Evolutionary conservation across 306 rosid genomes (phyloP).

Genomic region (Prunus mume): DNA sequence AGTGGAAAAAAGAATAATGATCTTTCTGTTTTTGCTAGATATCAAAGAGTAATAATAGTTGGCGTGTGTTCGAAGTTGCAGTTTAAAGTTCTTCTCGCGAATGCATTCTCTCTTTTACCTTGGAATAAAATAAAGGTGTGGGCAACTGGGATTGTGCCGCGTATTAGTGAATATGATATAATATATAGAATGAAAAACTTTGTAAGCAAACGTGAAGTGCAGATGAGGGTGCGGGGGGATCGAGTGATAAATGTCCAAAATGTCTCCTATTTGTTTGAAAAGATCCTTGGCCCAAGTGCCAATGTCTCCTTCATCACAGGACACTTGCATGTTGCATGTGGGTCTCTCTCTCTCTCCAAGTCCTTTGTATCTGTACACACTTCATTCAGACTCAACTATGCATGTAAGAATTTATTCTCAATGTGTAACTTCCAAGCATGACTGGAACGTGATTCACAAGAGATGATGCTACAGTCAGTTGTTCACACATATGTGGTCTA

Average conservation of each 20-base stretch:
- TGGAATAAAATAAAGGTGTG: not conserved
- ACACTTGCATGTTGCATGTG: constrained; percentile 32
- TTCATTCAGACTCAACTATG: not conserved
- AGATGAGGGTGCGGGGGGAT: constrained; percentile 37
- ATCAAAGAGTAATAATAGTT: not conserved
- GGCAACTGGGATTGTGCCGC: not conserved
- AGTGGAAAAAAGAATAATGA: not conserved
- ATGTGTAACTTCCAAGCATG: not conserved
- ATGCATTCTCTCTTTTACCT: not conserved
- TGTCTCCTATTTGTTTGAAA: constrained; percentile 41
- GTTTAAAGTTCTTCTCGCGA: not conserved
- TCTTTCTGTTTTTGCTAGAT: not conserved
- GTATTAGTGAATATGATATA: not conserved
- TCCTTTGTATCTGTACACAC: constrained; percentile 11
- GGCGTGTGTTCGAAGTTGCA: constrained; percentile 3
- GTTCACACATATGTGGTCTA: not conserved
- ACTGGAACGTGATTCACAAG: not conserved
- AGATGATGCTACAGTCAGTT: not conserved
- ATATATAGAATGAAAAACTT: not conserved
- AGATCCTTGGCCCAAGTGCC: constrained; percentile 36
- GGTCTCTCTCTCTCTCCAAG: not conserved
- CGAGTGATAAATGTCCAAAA: constrained; percentile 32
- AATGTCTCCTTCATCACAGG: constrained; percentile 38
- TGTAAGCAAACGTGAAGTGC: constrained; percentile 31
- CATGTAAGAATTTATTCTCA: not conserved